Conservation (phyloP, 2,329 filamentous ascomycete genomes). For the Elsinoe perseae region DNA sequence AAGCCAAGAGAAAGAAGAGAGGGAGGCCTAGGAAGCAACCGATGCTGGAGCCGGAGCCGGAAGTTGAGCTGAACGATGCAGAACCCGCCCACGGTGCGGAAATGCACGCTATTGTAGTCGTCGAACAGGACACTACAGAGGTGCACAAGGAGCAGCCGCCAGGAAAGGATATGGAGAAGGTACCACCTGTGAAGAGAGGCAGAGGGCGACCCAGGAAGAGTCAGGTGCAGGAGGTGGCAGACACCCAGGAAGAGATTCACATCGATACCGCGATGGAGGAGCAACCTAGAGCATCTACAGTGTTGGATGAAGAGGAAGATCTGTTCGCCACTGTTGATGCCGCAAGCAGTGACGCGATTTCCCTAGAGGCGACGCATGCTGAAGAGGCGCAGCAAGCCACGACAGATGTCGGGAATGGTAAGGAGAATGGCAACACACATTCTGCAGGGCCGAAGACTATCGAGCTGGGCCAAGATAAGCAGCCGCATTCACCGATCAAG, state of each 20-base stretch:
- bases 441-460: neutral
- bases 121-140: neutral
- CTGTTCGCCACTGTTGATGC: constrained; percentile 9
- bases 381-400: neutral
- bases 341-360: neutral
- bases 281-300: neutral
- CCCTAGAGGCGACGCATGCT: neutral
- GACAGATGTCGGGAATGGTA: neutral
- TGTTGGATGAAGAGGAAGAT: constrained; percentile 10
- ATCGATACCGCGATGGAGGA: neutral
- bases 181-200: neutral
- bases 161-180: constrained; percentile 11
- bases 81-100: neutral
- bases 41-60: neutral
- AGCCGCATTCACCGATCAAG: constrained; percentile 23
- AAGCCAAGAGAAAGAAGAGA: constrained; percentile 25
- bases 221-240: neutral
- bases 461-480: neutral
- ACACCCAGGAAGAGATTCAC: neutral
- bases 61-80: neutral
- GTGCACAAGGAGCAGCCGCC: neutral
- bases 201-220: constrained; percentile 7
- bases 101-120: neutral
- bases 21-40: constrained; percentile 16
- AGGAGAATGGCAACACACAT: neutral